Percentiles rank a stretch among this genome's conserved stretches.
phyloP scores from a whole-genome alignment of 2,329 filamentous ascomycete species.

The Fusarium vanettenii region DNA sequence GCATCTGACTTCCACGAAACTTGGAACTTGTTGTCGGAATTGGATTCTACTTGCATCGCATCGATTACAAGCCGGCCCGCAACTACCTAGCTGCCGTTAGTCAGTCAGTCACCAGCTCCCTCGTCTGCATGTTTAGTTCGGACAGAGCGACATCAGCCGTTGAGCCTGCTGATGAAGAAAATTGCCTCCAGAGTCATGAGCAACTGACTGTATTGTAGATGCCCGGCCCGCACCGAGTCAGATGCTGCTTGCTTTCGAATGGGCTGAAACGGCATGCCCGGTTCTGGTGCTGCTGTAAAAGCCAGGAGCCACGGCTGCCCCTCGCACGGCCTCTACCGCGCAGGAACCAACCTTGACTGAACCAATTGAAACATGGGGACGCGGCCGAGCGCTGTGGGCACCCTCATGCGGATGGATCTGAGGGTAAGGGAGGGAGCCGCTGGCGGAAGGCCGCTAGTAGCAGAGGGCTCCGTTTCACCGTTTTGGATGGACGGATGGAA shows the following conservation, averaged over 20 bases:
- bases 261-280: not conserved
- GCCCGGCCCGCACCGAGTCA: not conserved
- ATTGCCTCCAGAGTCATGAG: not conserved
- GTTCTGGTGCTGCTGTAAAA: not conserved
- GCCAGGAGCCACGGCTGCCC: conserved; percentile 11
- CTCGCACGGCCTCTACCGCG: conserved; percentile 14
- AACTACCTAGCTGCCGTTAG: not conserved
- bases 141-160: not conserved
- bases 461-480: conserved; percentile 19
- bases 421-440: conserved; percentile 1
- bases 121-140: not conserved
- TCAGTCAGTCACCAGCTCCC: not conserved
- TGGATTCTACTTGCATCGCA: not conserved
- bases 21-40: conserved; percentile 1
- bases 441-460: not conserved
- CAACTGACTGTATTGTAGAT: not conserved
- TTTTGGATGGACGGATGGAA: conserved; percentile 2
- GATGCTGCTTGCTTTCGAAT: not conserved
- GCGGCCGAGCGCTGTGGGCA: not conserved
- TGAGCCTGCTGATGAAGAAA: not conserved
- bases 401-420: not conserved
- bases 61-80: not conserved
- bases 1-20: not conserved
- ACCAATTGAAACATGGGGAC: not conserved
- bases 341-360: conserved; percentile 14